Base-by-base conservation (phyloP, 1,284 basidiomycete genomes). In the Uromyces viciae-fabae region DNA sequence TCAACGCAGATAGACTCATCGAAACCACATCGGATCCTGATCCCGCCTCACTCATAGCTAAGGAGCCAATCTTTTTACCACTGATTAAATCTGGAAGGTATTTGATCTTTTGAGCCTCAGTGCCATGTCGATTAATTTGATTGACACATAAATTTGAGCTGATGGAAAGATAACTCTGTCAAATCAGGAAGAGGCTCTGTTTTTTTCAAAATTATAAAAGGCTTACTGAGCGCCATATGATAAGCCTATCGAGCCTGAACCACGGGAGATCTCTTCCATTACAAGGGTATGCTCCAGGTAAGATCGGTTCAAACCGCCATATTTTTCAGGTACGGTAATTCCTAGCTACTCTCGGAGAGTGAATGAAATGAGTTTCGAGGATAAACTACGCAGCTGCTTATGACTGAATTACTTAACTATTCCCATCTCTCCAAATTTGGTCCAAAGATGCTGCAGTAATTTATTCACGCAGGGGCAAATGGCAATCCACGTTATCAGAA, bases 21-120 rank as follows among this genome's bases (percentile, higher is more conserved):
- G 92, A 93, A 31, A 97, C 91, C 31, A 98, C 94, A 86, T 98
- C 95, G 84, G 93, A 94, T 68, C 95, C 95, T 82, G 91, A 91
- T 22, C 92, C 94, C 0, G 93, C 90, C 87, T 98, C 95, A 83
- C 92, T 94, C 95, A 98, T 98, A 14, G 95, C 95, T 75, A 98
- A 88, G 82, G 92, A 92, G 64, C 95, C 95, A 42, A 98, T 90
- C 86, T 94, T 93, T 85, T 90, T 75, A 14, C 95, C 95, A 38
- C 90, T 88, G 56, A 97, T 88, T 58, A 98, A 89, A 84, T 92
- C 91, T 7, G 93, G 92, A 2, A 98, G 90, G 86, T 95, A 97
- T 86, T 93, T 95, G 69, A 87, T 86, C 86, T 95, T 95, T 87
- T 98, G 95, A 66, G 88, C 89, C 43, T 91, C 89, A 75, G 93